Base-by-base conservation (phyloP, 106 monocot species). In the Iris macrosiphon region DNA sequence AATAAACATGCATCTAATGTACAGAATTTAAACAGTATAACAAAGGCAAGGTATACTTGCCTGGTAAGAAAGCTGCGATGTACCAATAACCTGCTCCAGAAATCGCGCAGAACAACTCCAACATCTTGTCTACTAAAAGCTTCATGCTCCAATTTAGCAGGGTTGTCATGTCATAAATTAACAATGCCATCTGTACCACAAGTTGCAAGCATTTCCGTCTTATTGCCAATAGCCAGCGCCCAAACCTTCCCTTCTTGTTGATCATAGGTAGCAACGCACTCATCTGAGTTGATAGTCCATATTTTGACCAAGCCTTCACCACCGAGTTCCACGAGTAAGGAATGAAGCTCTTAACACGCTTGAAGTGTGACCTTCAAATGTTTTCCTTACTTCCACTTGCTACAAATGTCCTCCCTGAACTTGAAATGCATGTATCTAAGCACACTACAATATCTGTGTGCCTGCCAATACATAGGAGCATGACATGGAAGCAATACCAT, bases 221-320 rank as follows among this genome's bases (percentile, higher is more conserved):
- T 87, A 62, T 57, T 96, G 29, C 83, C 86, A 61, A 86, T 72
- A 67, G 96, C 80, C 67, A 96, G 47, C 15, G 96, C 82, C 96
- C 96, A 96, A 60, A 96, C 43, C 86, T 87, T 96, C 32, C 77
- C 85, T 33, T 86, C 96, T 70, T 96, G 96, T 34, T 90, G 73
- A 68, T 96, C 96, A 75, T 90, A 96, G 40, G 89, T 90, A 60
- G 90, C 82, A 69, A 86, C 66, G 68, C 96, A 96, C 40, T 96
- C 96, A 47, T 69, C 80, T 39, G 90, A 67, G 55, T 83, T 96
- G 7, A 90, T 77, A 26, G 79, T 87, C 96, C 96, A 96, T 35
- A 96, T 60, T 66, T 96, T 96, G 43, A 96, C 72, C 77, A 96
- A 80, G 14, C 96, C 96, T 78, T 96, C 96, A 70, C 82, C 86